Evolutionary conservation across 2,329 filamentous ascomycete genomes (phyloP).

Genomic region (Colletotrichum lindemuthianum): DNA sequence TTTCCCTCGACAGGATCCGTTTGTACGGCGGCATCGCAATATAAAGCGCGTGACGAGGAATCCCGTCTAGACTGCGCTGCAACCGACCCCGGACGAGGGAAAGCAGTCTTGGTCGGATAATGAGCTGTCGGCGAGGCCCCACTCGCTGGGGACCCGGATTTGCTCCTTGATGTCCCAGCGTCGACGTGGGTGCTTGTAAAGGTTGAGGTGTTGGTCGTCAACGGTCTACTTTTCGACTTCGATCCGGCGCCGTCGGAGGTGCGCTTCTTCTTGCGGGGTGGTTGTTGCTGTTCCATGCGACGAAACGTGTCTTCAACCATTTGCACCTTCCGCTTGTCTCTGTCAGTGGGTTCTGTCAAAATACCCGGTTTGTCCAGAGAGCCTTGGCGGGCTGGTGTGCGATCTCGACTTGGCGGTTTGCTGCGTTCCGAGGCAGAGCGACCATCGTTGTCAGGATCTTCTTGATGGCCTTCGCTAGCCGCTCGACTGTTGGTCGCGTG

Average conservation of each 20-base stretch:
- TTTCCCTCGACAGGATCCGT: slow-evolving; percentile 65
- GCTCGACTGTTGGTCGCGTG: slow-evolving; percentile 72
- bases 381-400: slow-evolving; percentile 69
- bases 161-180: slow-evolving; percentile 62
- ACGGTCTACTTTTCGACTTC: slow-evolving; percentile 42
- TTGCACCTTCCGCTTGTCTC: slow-evolving; percentile 74
- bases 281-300: slow-evolving; percentile 67
- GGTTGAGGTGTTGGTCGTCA: slow-evolving; percentile 31
- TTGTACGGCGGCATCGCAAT: slow-evolving; percentile 63
- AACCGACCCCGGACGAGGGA: slow-evolving; percentile 43
- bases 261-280: slow-evolving; percentile 70
- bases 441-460: slow-evolving; percentile 65
- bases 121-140: slow-evolving; percentile 50
- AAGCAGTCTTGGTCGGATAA: slow-evolving; percentile 41
- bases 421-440: slow-evolving; percentile 63
- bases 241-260: slow-evolving; percentile 62
- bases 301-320: slow-evolving; percentile 73
- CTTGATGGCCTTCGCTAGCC: slow-evolving; percentile 68
- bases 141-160: slow-evolving; percentile 62
- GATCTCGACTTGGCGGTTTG: slow-evolving; percentile 74
- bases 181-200: slow-evolving; percentile 57
- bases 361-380: slow-evolving; percentile 69
- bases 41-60: slow-evolving; percentile 53
- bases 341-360: slow-evolving; percentile 71
- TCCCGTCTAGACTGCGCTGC: slow-evolving; percentile 48